These are phyloP conservation scores for Thelonectria blattea DNA, from an alignment of 2,329 filamentous ascomycete species.

Conservation along the genomic window DNA sequence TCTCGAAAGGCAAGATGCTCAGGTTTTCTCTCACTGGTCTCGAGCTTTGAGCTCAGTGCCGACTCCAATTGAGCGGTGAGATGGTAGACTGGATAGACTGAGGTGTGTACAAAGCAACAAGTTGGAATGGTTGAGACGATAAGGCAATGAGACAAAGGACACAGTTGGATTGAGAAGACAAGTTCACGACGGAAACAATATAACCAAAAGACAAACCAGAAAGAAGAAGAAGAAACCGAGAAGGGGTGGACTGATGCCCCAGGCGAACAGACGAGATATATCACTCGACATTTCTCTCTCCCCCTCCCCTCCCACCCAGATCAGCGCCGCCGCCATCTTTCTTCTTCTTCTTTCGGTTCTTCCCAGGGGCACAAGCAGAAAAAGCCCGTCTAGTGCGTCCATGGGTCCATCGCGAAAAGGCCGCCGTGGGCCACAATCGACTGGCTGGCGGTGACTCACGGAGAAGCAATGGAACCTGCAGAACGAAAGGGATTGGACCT, in stretches of 20 bases:
- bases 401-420: conserved; percentile 36
- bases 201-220: conserved; percentile 15
- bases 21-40: conserved; percentile 14
- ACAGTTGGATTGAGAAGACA: neutral
- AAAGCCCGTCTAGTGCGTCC: conserved; percentile 7
- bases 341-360: neutral
- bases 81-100: conserved; percentile 7
- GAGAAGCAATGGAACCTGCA: neutral
- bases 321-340: conserved; percentile 18
- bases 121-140: conserved; percentile 1
- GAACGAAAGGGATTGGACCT: no score
- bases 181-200: conserved; percentile 14
- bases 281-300: conserved; percentile 24
- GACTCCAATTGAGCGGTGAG: conserved; percentile 23
- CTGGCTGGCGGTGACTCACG: conserved; percentile 39
- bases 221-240: conserved; percentile 21
- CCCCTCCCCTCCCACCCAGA: neutral
- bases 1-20: conserved; percentile 2
- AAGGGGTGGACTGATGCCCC: conserved; percentile 19
- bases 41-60: conserved; percentile 3
- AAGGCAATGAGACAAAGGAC: conserved; percentile 11
- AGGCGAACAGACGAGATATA: conserved; percentile 37
- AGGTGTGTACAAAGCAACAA: neutral
- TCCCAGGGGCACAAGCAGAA: neutral
- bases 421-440: conserved; percentile 28